Base-by-base conservation (phyloP, 2,329 filamentous ascomycete genomes). In the Penicillium hordei region DNA sequence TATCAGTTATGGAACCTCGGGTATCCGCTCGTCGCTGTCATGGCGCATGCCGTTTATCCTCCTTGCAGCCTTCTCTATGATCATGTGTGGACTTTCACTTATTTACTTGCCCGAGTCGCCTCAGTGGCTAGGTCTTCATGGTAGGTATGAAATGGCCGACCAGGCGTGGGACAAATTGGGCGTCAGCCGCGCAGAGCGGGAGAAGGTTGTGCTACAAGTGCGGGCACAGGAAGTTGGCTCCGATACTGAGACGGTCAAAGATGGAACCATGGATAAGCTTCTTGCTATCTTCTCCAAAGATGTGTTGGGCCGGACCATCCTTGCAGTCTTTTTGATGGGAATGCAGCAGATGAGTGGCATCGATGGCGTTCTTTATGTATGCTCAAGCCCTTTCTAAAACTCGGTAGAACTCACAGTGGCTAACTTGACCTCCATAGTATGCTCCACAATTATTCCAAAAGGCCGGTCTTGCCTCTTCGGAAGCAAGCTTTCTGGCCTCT, bases 261-360 rank as follows among this genome's bases (percentile, higher is more conserved):
- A 44, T 17, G 58, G 34, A 4, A 49, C 52, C 1, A 48, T 38
- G 6, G 55, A 70, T 31, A 69, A 70, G 44, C 61, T 71, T 19
- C 54, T 70, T 5, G 69, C 71, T 29, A 68, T 69, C 4, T 77
- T 77, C 60, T 68, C 67, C 7, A 72, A 74, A 45, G 76, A 78
- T 12, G 81, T 80, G 15, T 75, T 81, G 21, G 72, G 72, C 5
- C 75, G 79, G 3, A 85, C 82, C 0, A 68, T 77, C 0, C 70
- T 87, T 19, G 84, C 79, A 0, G 74, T 84, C 0, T 86, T 86
- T 59, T 69, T 86, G 52, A 79, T 87, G 68, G 80, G 76, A 1
- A 84, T 86, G 77, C 78, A 84, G 33, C 86, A 88, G 63, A 72
- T 87, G 0, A 82, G 78, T 29, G 85, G 86, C 0, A 87, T 88